Evolutionary conservation across 345 rosid genomes (phyloP).

Genomic region (Salix purpurea): DNA sequence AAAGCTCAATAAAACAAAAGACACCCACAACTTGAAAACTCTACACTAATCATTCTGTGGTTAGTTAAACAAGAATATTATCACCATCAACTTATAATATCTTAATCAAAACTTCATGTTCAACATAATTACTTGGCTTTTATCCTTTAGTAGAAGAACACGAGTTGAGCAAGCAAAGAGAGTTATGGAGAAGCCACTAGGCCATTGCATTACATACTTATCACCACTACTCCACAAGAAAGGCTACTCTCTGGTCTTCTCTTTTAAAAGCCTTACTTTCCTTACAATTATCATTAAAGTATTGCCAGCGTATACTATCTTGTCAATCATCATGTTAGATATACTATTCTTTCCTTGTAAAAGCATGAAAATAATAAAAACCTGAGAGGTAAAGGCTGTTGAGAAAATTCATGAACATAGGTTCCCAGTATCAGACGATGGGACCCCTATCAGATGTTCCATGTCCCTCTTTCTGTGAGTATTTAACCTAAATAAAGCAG

Average conservation of each 20-base stretch:
- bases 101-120: background rate
- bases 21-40: constrained; percentile 6
- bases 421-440: background rate
- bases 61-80: background rate
- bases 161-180: constrained; percentile 4
- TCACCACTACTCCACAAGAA: background rate
- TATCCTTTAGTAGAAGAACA: background rate
- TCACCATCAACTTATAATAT: background rate
- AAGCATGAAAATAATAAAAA: background rate
- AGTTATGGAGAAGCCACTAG: constrained; percentile 7
- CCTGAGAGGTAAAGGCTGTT: background rate
- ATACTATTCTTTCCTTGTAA: constrained; percentile 2
- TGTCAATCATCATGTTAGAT: constrained; percentile 2
- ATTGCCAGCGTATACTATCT: constrained; percentile 5
- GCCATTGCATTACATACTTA: background rate
- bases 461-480: background rate
- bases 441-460: background rate
- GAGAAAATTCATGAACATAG: background rate
- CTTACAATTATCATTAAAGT: constrained; percentile 11
- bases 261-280: constrained; percentile 5
- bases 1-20: background rate
- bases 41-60: background rate
- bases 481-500: background rate
- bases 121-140: constrained; percentile 5
- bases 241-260: background rate